Base-by-base conservation (phyloP, 2,329 filamentous ascomycete genomes). In the Gaeumannomyces tritici region DNA sequence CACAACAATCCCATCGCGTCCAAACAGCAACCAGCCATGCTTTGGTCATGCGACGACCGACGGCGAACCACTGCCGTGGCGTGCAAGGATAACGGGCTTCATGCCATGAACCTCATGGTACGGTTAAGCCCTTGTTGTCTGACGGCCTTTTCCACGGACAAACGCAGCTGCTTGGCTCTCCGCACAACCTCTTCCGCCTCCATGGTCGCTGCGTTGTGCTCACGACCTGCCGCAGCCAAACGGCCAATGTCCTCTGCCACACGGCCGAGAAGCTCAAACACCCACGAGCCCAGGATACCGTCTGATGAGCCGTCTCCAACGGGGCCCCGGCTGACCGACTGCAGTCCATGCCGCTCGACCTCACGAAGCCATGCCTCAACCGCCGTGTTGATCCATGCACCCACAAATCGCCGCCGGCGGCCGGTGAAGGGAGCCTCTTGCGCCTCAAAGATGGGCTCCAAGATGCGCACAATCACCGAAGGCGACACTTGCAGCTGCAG, bases 371-470 rank as follows among this genome's bases (percentile, higher is more conserved):
- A 83, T 62, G 75, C 73, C 61, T 77, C 76, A 13, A 83, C 76
- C 0, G 77, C 77, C 60, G 75, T 77, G 51, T 77, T 73, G 66
- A 85, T 82, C 72, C 83, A 81, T 70, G 84, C 81, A 55, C 84
- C 79, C 27, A 86, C 75, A 26, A 78, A 74, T 63, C 76, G 79
- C 61, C 82, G 76, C 42, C 73, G 71, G 31, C 76, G 73, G 54
- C 80, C 82, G 31, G 79, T 82, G 71, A 86, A 86, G 0, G 83
- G 83, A 56, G 82, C 78, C 68, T 85, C 83, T 66, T 86, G 83
- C 2, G 80, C 79, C 66, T 86, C 82, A 28, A 85, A 81, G 61
- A 85, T 77, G 56, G 75, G 76, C 72, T 86, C 83, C 7, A 86
- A 74, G 11, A 84, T 79, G 21, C 82, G 78, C 21, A 80, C 76